These are phyloP conservation scores for Ceratocystis destructans DNA, from an alignment of 2,329 filamentous ascomycete species.

Conservation along the genomic window DNA sequence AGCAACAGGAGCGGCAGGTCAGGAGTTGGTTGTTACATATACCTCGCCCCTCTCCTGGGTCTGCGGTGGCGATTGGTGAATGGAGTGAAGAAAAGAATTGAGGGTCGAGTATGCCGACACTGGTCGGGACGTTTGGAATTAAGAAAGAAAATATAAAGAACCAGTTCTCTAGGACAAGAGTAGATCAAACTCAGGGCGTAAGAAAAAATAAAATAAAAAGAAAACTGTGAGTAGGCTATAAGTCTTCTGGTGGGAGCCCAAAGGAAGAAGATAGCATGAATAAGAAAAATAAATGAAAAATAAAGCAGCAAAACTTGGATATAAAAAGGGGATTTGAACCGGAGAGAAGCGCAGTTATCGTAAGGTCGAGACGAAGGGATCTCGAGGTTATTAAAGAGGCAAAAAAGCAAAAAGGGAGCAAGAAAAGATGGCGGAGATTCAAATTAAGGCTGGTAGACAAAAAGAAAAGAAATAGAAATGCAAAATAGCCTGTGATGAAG, in stretches of 20 bases:
- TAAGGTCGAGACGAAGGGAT: too few relatives aligned
- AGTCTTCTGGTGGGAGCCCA: neutral
- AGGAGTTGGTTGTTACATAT: neutral
- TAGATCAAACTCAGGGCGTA: neutral
- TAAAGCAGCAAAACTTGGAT: neutral
- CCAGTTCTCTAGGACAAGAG: neutral
- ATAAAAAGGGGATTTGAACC: too few relatives aligned
- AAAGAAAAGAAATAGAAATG: slow-evolving; percentile 10
- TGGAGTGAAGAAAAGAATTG: neutral
- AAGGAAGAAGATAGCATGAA: neutral
- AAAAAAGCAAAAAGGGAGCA: neutral
- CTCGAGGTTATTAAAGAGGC: neutral
- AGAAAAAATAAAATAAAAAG: neutral
- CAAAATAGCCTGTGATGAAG: slow-evolving; percentile 3
- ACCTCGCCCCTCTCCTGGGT: neutral
- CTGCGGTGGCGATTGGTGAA: neutral
- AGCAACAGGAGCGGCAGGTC: neutral
- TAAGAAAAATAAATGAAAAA: neutral
- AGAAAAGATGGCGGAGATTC: neutral
- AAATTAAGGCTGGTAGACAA: neutral
- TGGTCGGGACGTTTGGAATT: neutral
- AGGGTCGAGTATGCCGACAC: neutral
- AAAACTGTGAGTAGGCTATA: neutral
- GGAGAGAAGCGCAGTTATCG: too few relatives aligned
- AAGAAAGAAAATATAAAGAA: neutral